Percentiles rank a stretch among this genome's conserved stretches.
Evolutionary conservation across 208 protist genomes (phyloP).

Genomic region (Leptomonas seymouri): DNA sequence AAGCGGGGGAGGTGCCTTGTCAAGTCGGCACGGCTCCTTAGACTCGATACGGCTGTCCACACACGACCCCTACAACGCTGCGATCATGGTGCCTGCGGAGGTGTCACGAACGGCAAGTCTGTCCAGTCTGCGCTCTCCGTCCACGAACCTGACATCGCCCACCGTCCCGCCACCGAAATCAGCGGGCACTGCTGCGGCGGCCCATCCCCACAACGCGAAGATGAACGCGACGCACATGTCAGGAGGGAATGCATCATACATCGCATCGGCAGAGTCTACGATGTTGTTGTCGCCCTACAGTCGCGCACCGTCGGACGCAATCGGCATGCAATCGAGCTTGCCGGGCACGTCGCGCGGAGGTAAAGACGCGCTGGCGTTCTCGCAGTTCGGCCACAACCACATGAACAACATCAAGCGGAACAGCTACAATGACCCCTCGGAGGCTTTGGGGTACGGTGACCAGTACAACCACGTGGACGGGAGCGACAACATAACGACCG

Average conservation of each 20-base stretch:
- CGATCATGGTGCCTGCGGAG: conserved; percentile 10
- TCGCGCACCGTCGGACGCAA: background rate
- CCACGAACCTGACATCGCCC: conserved; percentile 13
- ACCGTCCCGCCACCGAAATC: background rate
- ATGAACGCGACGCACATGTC: background rate
- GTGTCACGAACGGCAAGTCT: conserved; percentile 12
- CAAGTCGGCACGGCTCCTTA: conserved; percentile 14
- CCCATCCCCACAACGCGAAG: background rate
- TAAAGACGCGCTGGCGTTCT: background rate
- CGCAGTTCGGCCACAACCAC: background rate
- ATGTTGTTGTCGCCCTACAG: background rate
- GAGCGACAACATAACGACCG: background rate
- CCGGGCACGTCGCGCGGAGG: background rate
- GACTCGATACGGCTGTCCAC: conserved; percentile 15
- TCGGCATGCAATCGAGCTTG: background rate
- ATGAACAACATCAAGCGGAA: background rate
- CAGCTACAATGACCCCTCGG: background rate
- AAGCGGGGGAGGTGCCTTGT: conserved; percentile 1
- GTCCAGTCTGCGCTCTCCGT: conserved; percentile 16
- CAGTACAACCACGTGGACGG: background rate
- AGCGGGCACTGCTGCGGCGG: too few species aligned
- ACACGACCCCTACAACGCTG: conserved; percentile 27
- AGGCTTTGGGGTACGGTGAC: background rate
- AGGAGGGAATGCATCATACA: background rate
- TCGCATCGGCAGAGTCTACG: background rate